Evolutionary conservation across 202 grass and related monocot species (phyloP).

Genomic region (Musa balbisiana): DNA sequence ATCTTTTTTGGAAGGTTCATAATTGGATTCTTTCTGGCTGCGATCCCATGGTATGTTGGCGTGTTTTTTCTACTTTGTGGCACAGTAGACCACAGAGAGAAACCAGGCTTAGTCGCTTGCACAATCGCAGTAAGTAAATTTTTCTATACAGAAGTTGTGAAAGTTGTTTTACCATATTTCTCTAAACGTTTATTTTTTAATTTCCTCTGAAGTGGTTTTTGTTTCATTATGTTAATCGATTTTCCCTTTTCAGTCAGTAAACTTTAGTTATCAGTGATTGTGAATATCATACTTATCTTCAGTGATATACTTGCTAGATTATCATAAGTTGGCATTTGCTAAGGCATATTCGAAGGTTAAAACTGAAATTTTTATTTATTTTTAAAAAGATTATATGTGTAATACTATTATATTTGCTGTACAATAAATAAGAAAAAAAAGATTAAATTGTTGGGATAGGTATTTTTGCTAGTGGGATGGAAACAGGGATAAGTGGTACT

Average conservation of each 20-base stretch:
- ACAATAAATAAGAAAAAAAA: too few species aligned
- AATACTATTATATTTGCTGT: too few species aligned
- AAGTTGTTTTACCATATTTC: background rate
- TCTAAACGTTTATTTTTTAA: background rate
- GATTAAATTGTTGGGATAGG: too few species aligned
- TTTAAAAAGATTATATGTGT: too few species aligned
- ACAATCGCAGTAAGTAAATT: slow-evolving; percentile 54
- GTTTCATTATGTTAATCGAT: background rate
- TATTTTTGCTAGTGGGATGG: too few species aligned
- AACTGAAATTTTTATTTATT: background rate
- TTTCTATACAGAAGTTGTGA: background rate
- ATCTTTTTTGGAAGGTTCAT: slow-evolving; percentile 55
- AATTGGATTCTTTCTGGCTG: slow-evolving; percentile 70
- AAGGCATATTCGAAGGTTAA: background rate
- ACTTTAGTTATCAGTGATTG: background rate
- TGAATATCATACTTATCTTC: background rate
- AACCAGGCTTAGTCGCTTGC: slow-evolving; percentile 69
- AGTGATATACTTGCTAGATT: background rate
- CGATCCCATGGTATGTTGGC: slow-evolving; percentile 86
- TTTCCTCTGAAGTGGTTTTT: background rate
- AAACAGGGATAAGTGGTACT: too few species aligned
- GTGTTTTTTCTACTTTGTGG: slow-evolving; percentile 61
- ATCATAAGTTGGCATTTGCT: background rate
- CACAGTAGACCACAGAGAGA: slow-evolving; percentile 67
- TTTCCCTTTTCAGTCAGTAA: background rate